Evolutionary conservation across 306 rosid species (phyloP), one percentile per base, ranked within the genome.

Genomic region (Lathyrus aphaca): DNA sequence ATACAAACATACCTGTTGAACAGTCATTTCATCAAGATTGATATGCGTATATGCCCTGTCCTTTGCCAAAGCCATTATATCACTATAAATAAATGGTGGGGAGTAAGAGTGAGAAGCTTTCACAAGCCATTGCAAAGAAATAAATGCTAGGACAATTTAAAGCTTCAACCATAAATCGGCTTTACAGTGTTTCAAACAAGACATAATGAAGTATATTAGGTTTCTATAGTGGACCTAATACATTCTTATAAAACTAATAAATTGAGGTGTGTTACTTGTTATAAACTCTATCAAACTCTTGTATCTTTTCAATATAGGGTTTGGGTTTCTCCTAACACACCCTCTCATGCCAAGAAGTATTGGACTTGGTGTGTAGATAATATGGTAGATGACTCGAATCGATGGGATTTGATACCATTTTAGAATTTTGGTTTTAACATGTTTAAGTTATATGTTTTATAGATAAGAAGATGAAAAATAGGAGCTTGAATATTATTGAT

Each of bases 11-110:
- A 80, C 98, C 96, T 86, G 96, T 61, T 93, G 96, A 80, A 93
- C 79, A 54, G 97, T 88, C 87, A 93, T 88, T 79, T 90, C 98
- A 66, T 93, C 96, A 71, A 90, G 91, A 83, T 88, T 90, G 64
- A 86, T 93, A 61, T 85, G 94, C 17, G 96, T 77, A 71, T 93
- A 93, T 27, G 91, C 98, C 79, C 87, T 88, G 84, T 90, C 95
- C 84, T 86, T 93, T 54, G 98, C 98, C 88, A 93, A 86, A 71
- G 98, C 97, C 56, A 95, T 93, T 77, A 93, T 93, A 78, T 93
- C 98, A 80, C 98, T 93, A 83, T 65, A 76, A 71, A 79, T 27
- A 74, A 74, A 66, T 19, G 10, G 40, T 62, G 11, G 37, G 37
- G 51, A 58, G 51, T 25, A 46, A 64, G 64, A 53, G 72, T 74